phyloP scores from a whole-genome alignment of 805 yeast genomes.

The Lipomyces sp. region DNA sequence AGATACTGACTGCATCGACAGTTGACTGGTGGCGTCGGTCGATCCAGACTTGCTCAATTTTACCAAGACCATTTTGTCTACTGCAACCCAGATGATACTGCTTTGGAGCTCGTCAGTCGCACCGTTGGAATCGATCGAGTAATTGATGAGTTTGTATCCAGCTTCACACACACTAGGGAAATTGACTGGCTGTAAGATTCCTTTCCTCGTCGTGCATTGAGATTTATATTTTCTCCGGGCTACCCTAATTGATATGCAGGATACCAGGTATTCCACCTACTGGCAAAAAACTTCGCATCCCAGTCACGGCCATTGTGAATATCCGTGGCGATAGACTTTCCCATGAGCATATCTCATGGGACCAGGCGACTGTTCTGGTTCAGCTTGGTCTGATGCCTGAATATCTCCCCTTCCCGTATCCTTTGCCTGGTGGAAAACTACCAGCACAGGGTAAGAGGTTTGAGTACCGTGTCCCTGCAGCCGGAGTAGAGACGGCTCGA shows the following conservation, averaged over 20 bases:
- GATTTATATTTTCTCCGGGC: neutral
- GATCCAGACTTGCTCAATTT: neutral
- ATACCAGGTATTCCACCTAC: neutral
- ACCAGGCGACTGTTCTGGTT: neutral
- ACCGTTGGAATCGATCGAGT: neutral
- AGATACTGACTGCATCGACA: neutral
- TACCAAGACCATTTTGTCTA: neutral
- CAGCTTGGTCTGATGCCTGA: neutral
- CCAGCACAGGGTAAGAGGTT: neutral
- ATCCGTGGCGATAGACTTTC: neutral
- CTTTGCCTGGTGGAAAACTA: neutral
- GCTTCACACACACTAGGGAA: neutral
- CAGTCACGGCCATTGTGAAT: neutral
- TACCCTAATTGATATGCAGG: neutral
- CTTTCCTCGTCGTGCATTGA: neutral
- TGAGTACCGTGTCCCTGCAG: slow-evolving; percentile 2
- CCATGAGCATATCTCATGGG: neutral
- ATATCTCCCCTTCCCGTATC: neutral
- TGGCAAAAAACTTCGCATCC: neutral
- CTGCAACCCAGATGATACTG: slow-evolving; percentile 1
- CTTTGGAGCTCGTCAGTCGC: slow-evolving; percentile 1
- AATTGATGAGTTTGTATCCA: neutral
- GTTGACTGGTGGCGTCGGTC: neutral
- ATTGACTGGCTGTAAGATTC: neutral
- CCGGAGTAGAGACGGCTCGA: neutral